phyloP scores from a whole-genome alignment of 192 early-diverging fungal species.

The Backusella sp. region DNA sequence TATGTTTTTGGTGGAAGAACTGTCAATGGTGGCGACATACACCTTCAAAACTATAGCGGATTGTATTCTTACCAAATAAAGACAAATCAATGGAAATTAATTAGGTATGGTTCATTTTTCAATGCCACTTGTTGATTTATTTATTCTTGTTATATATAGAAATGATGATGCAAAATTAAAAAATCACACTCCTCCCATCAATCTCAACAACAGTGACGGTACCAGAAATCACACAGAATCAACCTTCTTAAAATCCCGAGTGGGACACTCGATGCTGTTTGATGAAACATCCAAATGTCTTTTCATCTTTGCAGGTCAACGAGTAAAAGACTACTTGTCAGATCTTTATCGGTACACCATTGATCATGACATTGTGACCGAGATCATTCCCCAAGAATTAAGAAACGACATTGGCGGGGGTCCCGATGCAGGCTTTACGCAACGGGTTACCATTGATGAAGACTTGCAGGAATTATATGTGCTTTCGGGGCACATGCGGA shows the following conservation, averaged over 20 bases:
- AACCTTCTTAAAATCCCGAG: slow-evolving; percentile 69
- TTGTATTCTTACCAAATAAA: slow-evolving; percentile 80
- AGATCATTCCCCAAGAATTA: slow-evolving; percentile 64
- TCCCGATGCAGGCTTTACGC: slow-evolving; percentile 80
- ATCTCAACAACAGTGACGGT: background rate
- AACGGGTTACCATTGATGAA: slow-evolving; percentile 79
- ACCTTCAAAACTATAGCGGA: slow-evolving; percentile 78
- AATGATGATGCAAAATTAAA: slow-evolving; percentile 3
- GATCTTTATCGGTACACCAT: slow-evolving; percentile 88
- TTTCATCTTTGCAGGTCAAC: slow-evolving; percentile 89
- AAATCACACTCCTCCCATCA: background rate
- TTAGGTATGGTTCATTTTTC: slow-evolving; percentile 65
- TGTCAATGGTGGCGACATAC: slow-evolving; percentile 59
- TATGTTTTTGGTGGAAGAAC: slow-evolving; percentile 93
- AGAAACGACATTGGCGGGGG: slow-evolving; percentile 59
- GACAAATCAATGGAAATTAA: slow-evolving; percentile 66
- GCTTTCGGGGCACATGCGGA: slow-evolving; percentile 64
- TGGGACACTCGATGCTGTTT: slow-evolving; percentile 90
- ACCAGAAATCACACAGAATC: background rate
- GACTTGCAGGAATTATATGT: slow-evolving; percentile 84
- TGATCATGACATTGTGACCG: slow-evolving; percentile 73
- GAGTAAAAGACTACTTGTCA: slow-evolving; percentile 75
- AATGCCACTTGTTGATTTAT: background rate
- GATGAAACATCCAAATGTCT: slow-evolving; percentile 70
- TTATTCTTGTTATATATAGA: background rate